phyloP scores from a whole-genome alignment of 257 asterid genomes.

The Solanum pinnatisectum region DNA sequence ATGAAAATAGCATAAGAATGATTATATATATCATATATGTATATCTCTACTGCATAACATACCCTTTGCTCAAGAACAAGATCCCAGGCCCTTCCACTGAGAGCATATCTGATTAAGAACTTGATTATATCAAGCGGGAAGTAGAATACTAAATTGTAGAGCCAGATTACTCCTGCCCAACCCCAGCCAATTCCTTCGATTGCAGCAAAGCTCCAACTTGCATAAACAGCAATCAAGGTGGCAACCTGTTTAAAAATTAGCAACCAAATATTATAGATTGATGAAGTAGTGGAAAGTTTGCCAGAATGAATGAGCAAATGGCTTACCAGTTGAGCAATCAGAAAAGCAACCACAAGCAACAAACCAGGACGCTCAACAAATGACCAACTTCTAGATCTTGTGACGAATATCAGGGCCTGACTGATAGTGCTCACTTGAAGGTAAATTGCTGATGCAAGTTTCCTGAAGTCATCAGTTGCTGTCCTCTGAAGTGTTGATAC shows the following conservation, averaged over 20 bases:
- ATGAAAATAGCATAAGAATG: not conserved
- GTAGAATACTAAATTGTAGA: conserved; percentile 66
- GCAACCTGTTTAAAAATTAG: conserved; percentile 46
- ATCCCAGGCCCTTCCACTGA: conserved; percentile 98
- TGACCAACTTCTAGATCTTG: conserved; percentile 94
- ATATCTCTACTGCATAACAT: not conserved
- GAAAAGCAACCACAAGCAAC: conserved; percentile 69
- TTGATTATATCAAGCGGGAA: conserved; percentile 84
- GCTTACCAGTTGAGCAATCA: conserved; percentile 75
- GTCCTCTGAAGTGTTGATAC: conserved; percentile 86
- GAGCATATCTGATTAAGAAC: conserved; percentile 67
- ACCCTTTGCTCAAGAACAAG: conserved; percentile 95
- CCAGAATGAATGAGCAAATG: not conserved
- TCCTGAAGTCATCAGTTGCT: conserved; percentile 85
- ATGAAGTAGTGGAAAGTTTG: not conserved
- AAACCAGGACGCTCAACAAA: conserved; percentile 90
- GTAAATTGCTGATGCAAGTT: conserved; percentile 93
- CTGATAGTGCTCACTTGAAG: conserved; percentile 98
- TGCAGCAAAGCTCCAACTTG: conserved; percentile 92
- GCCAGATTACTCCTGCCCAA: conserved; percentile 99
- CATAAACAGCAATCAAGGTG: conserved; percentile 87
- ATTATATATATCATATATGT: not conserved
- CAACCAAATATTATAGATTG: not conserved
- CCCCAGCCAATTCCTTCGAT: conserved; percentile 99
- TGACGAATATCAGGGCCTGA: conserved; percentile 91